Conservation (phyloP, 768 basidiomycete genomes). For the Mycena maculata region DNA sequence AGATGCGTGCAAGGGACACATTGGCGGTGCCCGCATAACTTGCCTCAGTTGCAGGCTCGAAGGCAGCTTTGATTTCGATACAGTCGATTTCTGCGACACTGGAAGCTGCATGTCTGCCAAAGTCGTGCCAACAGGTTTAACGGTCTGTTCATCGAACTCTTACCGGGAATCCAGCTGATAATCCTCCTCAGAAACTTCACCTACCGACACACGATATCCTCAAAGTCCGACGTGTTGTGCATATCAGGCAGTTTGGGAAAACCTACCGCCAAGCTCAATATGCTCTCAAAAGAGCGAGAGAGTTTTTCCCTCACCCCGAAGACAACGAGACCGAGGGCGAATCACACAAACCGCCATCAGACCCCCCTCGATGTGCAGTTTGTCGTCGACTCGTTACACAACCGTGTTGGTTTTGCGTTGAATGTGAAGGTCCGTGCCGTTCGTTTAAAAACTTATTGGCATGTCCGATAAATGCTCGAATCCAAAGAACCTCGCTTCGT, state of each 20-base stretch:
- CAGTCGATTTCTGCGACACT: conserved; percentile 45
- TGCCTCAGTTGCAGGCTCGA: conserved; percentile 45
- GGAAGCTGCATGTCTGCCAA: conserved; percentile 36
- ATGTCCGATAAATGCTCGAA: background rate
- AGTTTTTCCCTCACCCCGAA: conserved; percentile 24
- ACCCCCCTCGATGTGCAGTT: conserved; percentile 33
- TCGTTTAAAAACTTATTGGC: background rate
- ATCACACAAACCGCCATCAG: background rate
- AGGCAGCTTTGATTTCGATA: conserved; percentile 36
- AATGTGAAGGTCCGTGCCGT: conserved; percentile 38
- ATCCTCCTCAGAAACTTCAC: conserved; percentile 34
- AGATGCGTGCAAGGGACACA: conserved; percentile 37
- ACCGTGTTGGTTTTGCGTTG: conserved; percentile 48
- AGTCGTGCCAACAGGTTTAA: conserved; percentile 31
- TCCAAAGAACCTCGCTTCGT: conserved; percentile 27
- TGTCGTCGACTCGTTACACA: conserved; percentile 34
- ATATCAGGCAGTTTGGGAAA: conserved; percentile 30
- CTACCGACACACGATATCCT: conserved; percentile 44
- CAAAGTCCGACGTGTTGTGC: conserved; percentile 39
- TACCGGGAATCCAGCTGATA: background rate
- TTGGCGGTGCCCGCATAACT: conserved; percentile 44
- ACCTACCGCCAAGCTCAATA: conserved; percentile 36
- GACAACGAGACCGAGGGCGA: conserved; percentile 1
- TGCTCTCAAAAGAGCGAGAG: conserved; percentile 35
- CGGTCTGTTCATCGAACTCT: conserved; percentile 3